Evolutionary conservation across 306 rosid species (phyloP).

Genomic region (Erythrophleum fordii): DNA sequence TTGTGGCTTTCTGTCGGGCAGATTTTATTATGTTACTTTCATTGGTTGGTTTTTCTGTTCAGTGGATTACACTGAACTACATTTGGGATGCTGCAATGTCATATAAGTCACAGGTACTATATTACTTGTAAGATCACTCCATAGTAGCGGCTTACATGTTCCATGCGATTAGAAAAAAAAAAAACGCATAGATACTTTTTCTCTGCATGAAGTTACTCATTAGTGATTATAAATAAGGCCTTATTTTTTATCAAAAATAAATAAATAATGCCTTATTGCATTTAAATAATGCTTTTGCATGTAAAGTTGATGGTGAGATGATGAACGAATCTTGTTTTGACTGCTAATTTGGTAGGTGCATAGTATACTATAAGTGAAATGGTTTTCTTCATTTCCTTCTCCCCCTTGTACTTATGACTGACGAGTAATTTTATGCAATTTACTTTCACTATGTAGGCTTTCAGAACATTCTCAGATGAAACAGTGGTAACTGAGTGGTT

Average conservation of each 20-base stretch:
- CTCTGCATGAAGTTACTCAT: neutral
- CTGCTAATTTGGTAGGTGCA: neutral
- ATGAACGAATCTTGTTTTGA: neutral
- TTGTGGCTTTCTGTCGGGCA: neutral
- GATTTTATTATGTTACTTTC: neutral
- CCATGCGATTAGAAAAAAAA: neutral
- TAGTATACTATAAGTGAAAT: neutral
- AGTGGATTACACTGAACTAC: conserved; percentile 1
- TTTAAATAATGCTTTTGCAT: neutral
- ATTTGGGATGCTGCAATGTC: neutral
- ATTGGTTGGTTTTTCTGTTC: conserved; percentile 1
- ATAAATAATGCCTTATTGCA: neutral
- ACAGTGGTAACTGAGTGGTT: conserved; percentile 84
- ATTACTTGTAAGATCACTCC: neutral
- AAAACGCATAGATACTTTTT: neutral
- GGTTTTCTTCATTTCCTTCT: neutral
- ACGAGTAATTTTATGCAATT: conserved; percentile 29
- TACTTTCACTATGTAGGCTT: conserved; percentile 58
- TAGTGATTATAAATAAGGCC: neutral
- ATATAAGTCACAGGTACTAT: neutral
- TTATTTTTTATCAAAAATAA: neutral
- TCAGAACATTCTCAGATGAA: conserved; percentile 70
- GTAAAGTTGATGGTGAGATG: neutral
- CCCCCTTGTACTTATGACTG: neutral
- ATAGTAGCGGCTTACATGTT: conserved; percentile 1